These are phyloP conservation scores for Coleophoma eucalyptorum DNA, from an alignment of 2,329 filamentous ascomycete species.

Conservation along the genomic window DNA sequence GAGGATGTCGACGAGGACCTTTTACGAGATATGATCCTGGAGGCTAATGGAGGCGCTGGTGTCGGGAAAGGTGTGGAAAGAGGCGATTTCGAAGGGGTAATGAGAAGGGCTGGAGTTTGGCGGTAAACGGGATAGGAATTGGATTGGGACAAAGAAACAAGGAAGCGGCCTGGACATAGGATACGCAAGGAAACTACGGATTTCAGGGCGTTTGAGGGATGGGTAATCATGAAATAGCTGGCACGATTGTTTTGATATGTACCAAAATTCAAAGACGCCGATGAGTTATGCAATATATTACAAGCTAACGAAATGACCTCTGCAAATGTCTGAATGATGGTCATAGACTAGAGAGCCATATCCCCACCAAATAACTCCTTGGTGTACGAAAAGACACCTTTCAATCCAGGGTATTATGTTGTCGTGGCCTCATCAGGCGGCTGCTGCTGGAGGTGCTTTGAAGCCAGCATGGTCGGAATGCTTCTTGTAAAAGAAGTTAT, in stretches of 20 bases:
- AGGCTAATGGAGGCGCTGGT: slow-evolving; percentile 81
- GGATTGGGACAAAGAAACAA: too few species aligned
- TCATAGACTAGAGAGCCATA: too few species aligned
- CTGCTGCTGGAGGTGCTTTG: slow-evolving; percentile 45
- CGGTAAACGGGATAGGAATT: slow-evolving; percentile 6
- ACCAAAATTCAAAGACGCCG: neutral
- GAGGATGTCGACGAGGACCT: slow-evolving; percentile 82
- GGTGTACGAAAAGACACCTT: neutral
- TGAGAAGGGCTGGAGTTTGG: slow-evolving; percentile 27
- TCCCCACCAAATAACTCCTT: too few species aligned
- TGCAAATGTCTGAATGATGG: neutral
- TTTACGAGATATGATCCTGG: slow-evolving; percentile 88
- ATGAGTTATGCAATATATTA: neutral
- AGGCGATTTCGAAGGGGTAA: slow-evolving; percentile 49
- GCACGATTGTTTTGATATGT: neutral
- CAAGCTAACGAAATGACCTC: neutral
- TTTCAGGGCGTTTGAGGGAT: neutral
- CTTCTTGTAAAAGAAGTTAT: slow-evolving; percentile 81
- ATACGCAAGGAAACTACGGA: too few species aligned
- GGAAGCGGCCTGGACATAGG: too few species aligned
- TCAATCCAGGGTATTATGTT: slow-evolving; percentile 13
- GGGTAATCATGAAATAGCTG: neutral
- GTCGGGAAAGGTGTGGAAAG: slow-evolving; percentile 67
- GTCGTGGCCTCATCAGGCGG: slow-evolving; percentile 15
- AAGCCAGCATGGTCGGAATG: slow-evolving; percentile 87